Evolutionary conservation across 2,329 filamentous ascomycete species (phyloP).

Genomic region (Botrytis sinoallii): DNA sequence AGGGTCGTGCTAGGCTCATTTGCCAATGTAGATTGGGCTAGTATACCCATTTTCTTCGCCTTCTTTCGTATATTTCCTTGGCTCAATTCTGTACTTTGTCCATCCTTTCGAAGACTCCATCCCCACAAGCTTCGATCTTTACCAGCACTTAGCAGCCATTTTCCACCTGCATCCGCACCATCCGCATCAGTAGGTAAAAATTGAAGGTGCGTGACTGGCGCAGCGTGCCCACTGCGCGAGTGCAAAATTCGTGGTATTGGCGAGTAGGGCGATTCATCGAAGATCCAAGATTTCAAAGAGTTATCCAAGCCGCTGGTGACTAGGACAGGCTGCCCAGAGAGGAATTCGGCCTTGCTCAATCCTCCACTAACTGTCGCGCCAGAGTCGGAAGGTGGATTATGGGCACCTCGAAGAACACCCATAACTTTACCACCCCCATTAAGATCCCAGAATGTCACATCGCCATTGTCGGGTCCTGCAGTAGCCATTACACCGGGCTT

Average conservation of each 20-base stretch:
- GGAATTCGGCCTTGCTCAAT: slow-evolving; percentile 83
- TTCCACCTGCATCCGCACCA: slow-evolving; percentile 81
- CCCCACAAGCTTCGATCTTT: slow-evolving; percentile 92
- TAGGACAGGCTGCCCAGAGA: slow-evolving; percentile 83
- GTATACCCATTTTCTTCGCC: slow-evolving; percentile 79
- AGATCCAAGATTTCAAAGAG: slow-evolving; percentile 93
- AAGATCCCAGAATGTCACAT: slow-evolving; percentile 94
- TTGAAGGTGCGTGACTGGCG: slow-evolving; percentile 74
- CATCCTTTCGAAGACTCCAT: slow-evolving; percentile 91
- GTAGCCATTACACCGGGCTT: slow-evolving; percentile 93
- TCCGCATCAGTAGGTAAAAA: slow-evolving; percentile 90
- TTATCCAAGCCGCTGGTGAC: slow-evolving; percentile 92
- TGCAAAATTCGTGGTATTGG: slow-evolving; percentile 83
- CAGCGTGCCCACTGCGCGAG: slow-evolving; percentile 82
- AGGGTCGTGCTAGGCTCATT: slow-evolving; percentile 62
- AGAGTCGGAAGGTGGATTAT: slow-evolving; percentile 64
- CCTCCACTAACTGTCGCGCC: slow-evolving; percentile 64
- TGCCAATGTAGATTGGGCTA: slow-evolving; percentile 54
- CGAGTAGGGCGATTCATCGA: slow-evolving; percentile 87
- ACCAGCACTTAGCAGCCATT: slow-evolving; percentile 90
- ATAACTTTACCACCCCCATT: slow-evolving; percentile 84
- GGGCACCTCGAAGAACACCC: slow-evolving; percentile 82
- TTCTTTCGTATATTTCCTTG: slow-evolving; percentile 87
- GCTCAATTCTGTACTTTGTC: slow-evolving; percentile 88
- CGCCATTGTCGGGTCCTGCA: slow-evolving; percentile 71